Conservation (phyloP, 805 yeast species). For the Suhomyces sp. region DNA sequence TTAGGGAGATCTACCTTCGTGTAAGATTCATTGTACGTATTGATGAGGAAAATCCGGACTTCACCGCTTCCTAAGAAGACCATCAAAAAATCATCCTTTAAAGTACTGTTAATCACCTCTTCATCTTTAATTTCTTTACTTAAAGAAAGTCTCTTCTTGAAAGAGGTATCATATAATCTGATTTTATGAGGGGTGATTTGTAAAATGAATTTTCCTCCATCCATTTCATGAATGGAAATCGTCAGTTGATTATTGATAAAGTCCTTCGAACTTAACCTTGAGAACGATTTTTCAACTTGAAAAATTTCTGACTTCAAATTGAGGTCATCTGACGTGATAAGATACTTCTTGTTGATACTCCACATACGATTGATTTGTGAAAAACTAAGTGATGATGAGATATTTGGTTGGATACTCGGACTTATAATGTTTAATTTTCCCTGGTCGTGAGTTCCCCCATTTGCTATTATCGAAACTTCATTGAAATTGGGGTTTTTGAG, state of each 20-base stretch:
- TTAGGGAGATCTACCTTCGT: constrained; percentile 39
- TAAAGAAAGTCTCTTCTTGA: constrained; percentile 52
- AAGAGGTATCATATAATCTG: constrained; percentile 57
- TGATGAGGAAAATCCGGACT: constrained; percentile 50
- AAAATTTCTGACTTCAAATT: constrained; percentile 68
- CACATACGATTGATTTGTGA: constrained; percentile 73
- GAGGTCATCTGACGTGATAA: constrained; percentile 69
- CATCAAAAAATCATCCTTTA: constrained; percentile 62
- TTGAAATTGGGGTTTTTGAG: constrained; percentile 64
- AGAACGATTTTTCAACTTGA: constrained; percentile 59
- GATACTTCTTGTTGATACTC: constrained; percentile 63
- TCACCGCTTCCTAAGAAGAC: constrained; percentile 70
- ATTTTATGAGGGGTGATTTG: constrained; percentile 73
- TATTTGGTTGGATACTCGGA: constrained; percentile 66
- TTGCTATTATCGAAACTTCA: constrained; percentile 66
- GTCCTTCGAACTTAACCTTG: constrained; percentile 58
- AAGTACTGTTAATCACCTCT: constrained; percentile 63
- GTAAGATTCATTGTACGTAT: constrained; percentile 38
- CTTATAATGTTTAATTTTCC: constrained; percentile 61
- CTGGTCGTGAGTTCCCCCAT: constrained; percentile 61
- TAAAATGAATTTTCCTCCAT: constrained; percentile 56
- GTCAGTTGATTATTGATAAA: constrained; percentile 66
- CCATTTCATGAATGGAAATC: constrained; percentile 62
- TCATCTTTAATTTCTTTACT: constrained; percentile 45
- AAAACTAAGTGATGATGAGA: constrained; percentile 67